Evolutionary conservation across 345 rosid species (phyloP).

Genomic region (Eucalyptus curtisii): DNA sequence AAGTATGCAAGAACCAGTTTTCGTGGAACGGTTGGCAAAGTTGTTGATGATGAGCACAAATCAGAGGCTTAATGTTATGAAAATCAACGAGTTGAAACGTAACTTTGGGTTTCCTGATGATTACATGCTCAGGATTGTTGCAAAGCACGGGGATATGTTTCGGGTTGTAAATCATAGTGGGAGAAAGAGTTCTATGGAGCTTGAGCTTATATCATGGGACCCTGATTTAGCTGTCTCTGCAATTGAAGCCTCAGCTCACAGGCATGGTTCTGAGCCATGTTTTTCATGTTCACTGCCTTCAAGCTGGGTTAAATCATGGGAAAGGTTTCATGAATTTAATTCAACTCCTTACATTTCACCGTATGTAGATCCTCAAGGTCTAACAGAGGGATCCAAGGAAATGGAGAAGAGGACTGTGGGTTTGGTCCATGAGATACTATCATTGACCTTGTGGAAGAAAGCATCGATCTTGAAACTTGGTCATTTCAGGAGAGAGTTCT

Average conservation of each 20-base stretch:
- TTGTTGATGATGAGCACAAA: constrained; percentile 78
- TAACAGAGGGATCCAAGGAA: constrained; percentile 51
- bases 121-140: constrained; percentile 57
- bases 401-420: constrained; percentile 72
- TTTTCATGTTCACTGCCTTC: constrained; percentile 60
- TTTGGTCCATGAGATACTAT: constrained; percentile 70
- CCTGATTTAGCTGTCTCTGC: constrained; percentile 62
- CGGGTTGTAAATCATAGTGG: constrained; percentile 53
- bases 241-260: constrained; percentile 45
- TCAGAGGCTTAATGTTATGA: constrained; percentile 61
- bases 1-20: constrained; percentile 51
- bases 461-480: constrained; percentile 61
- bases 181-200: constrained; percentile 90
- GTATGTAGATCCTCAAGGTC: constrained; percentile 21
- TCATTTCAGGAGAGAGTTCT: constrained; percentile 81
- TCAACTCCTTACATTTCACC: constrained; percentile 70
- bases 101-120: constrained; percentile 84
- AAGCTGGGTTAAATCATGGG: constrained; percentile 66
- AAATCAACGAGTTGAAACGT: constrained; percentile 60
- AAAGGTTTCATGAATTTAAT: constrained; percentile 68
- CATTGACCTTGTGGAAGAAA: constrained; percentile 80
- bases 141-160: constrained; percentile 51
- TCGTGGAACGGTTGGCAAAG: constrained; percentile 47
- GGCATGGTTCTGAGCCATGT: constrained; percentile 40
- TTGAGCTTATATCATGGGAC: constrained; percentile 70